Conservation (phyloP, 75 land plant species). For the Selaginella tamariscina region DNA sequence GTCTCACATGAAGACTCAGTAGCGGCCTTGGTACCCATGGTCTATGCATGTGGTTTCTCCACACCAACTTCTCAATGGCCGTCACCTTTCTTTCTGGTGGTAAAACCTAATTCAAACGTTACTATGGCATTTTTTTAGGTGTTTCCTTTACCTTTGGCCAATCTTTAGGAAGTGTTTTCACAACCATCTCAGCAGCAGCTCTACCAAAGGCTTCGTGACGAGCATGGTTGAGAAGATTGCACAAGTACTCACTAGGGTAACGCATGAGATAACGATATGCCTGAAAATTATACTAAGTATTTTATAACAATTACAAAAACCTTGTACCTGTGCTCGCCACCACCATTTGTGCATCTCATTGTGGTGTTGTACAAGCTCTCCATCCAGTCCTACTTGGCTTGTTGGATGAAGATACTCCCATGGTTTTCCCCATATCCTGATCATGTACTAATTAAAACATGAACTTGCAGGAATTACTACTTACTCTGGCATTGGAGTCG, state of each 20-base stretch:
- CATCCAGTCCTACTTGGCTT: conserved; percentile 12
- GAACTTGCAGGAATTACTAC: background rate
- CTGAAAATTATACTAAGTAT: background rate
- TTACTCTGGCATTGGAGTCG: background rate
- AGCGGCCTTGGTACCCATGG: conserved; percentile 11
- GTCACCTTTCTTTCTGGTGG: background rate
- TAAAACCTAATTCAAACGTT: background rate
- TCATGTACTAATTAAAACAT: background rate
- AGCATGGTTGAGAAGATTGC: conserved; percentile 2
- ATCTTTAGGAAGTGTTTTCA: background rate
- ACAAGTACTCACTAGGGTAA: conserved; percentile 1
- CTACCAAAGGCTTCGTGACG: conserved; percentile 4
- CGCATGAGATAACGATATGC: background rate
- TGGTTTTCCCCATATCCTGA: conserved; percentile 11
- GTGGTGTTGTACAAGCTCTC: background rate
- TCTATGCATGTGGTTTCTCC: conserved; percentile 5
- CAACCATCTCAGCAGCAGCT: background rate
- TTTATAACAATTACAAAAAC: background rate
- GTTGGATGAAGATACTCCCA: conserved; percentile 8
- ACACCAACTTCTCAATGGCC: conserved; percentile 2
- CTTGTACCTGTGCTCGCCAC: conserved; percentile 6
- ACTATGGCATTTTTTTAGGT: background rate
- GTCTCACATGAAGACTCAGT: conserved; percentile 8
- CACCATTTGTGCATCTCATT: background rate
- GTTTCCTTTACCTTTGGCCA: background rate